These are phyloP conservation scores for Daldinia eschscholtzii DNA, from an alignment of 2,329 filamentous ascomycete genomes.

Conservation along the genomic window DNA sequence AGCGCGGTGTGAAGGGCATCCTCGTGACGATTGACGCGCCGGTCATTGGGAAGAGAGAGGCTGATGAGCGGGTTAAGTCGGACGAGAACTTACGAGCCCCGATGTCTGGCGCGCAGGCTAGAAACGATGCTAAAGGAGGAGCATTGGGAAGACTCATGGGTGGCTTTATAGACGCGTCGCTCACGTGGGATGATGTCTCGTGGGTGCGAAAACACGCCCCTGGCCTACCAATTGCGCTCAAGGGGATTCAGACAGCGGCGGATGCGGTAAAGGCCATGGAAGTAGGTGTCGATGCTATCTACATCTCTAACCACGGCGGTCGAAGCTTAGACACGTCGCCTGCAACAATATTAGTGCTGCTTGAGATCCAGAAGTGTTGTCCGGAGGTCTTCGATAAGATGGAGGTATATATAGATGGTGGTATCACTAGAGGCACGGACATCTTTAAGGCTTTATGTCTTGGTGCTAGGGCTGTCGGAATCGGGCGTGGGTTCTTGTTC, in stretches of 20 bases:
- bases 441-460: constrained; percentile 76
- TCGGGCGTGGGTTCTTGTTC: constrained; percentile 72
- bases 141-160: constrained; percentile 69
- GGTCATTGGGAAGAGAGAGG: constrained; percentile 67
- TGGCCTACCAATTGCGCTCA: constrained; percentile 71
- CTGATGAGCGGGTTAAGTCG: constrained; percentile 60
- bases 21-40: constrained; percentile 72
- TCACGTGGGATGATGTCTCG: constrained; percentile 73
- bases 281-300: constrained; percentile 73
- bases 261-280: constrained; percentile 73
- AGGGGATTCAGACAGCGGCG: constrained; percentile 76
- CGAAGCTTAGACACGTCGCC: constrained; percentile 65
- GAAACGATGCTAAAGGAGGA: constrained; percentile 67
- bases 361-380: constrained; percentile 73
- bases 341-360: constrained; percentile 68
- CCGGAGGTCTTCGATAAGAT: constrained; percentile 70
- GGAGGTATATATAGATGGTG: constrained; percentile 75
- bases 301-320: constrained; percentile 79
- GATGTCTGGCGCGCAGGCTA: constrained; percentile 62
- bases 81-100: constrained; percentile 63
- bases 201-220: constrained; percentile 72
- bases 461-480: constrained; percentile 72
- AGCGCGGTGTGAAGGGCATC: constrained; percentile 63
- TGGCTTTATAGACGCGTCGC: constrained; percentile 67
- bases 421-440: constrained; percentile 74